Conservation (phyloP, 2,329 filamentous ascomycete species). For the Trichoderma endophyticum region DNA sequence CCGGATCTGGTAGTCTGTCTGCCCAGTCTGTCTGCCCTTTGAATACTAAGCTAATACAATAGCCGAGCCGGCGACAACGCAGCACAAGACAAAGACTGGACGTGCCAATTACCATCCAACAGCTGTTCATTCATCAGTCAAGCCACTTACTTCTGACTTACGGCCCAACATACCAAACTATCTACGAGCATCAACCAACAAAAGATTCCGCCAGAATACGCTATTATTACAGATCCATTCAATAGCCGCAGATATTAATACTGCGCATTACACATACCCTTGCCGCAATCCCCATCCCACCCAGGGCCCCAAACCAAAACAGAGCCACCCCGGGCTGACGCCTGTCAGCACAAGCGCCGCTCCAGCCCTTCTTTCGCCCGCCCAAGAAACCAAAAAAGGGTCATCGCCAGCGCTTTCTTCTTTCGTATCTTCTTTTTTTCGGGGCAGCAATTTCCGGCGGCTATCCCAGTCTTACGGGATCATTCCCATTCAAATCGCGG, state of each 20-base stretch:
- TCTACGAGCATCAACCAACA: neutral
- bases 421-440: neutral
- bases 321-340: neutral
- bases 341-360: constrained; percentile 14
- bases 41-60: too few species aligned
- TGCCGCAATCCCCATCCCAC: neutral
- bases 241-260: neutral
- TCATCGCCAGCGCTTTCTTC: neutral
- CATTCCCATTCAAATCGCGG: neutral
- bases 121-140: neutral
- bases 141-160: neutral
- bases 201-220: neutral
- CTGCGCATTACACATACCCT: neutral
- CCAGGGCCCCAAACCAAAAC: neutral
- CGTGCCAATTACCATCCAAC: neutral
- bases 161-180: too few species aligned
- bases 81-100: too few species aligned
- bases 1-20: too few species aligned
- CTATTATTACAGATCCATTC: neutral
- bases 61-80: too few species aligned
- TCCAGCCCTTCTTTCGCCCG: neutral
- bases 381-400: neutral
- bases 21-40: too few species aligned
- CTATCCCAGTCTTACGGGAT: constrained; percentile 1
- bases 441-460: constrained; percentile 9